Conservation (phyloP, 2,329 filamentous ascomycete genomes). For the Pseudocercospora fijiensis region DNA sequence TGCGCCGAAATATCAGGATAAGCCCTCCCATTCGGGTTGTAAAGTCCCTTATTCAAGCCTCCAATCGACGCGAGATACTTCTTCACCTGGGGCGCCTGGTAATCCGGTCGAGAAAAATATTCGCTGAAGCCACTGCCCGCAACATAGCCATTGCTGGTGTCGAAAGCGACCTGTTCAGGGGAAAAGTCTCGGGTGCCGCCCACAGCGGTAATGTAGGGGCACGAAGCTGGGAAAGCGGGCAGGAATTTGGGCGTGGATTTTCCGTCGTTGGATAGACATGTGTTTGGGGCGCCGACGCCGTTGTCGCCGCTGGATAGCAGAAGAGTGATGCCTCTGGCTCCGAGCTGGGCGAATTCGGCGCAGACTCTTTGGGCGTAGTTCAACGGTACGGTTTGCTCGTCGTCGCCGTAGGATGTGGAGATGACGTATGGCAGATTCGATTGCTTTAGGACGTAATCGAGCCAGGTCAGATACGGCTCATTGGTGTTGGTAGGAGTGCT, state of each 20-base stretch:
- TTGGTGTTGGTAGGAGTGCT: slow-evolving; percentile 54
- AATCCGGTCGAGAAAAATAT: slow-evolving; percentile 44
- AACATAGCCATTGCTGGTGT: slow-evolving; percentile 43
- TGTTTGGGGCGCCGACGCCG: slow-evolving; percentile 50
- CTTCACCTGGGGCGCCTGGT: slow-evolving; percentile 43
- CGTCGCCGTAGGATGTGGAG: slow-evolving; percentile 65
- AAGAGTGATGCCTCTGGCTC: slow-evolving; percentile 63
- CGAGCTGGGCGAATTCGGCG: slow-evolving; percentile 62
- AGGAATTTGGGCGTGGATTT: slow-evolving; percentile 48
- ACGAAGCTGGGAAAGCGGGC: slow-evolving; percentile 49
- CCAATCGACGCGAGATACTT: slow-evolving; percentile 45
- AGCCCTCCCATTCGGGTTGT: slow-evolving; percentile 46
- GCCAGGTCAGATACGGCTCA: slow-evolving; percentile 65
- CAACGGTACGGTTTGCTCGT: slow-evolving; percentile 61
- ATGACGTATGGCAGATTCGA: slow-evolving; percentile 60
- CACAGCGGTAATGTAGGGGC: slow-evolving; percentile 49
- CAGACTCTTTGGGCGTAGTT: slow-evolving; percentile 62
- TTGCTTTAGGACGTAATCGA: slow-evolving; percentile 58
- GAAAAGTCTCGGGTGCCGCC: slow-evolving; percentile 44
- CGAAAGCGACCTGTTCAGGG: slow-evolving; percentile 44
- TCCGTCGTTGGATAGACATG: slow-evolving; percentile 47
- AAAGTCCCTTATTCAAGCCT: slow-evolving; percentile 42
- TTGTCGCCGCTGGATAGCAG: slow-evolving; percentile 63
- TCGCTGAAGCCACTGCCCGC: slow-evolving; percentile 48
- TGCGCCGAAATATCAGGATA: slow-evolving; percentile 52